phyloP scores from a whole-genome alignment of 768 basidiomycete genomes.

The Astraeus odoratus region DNA sequence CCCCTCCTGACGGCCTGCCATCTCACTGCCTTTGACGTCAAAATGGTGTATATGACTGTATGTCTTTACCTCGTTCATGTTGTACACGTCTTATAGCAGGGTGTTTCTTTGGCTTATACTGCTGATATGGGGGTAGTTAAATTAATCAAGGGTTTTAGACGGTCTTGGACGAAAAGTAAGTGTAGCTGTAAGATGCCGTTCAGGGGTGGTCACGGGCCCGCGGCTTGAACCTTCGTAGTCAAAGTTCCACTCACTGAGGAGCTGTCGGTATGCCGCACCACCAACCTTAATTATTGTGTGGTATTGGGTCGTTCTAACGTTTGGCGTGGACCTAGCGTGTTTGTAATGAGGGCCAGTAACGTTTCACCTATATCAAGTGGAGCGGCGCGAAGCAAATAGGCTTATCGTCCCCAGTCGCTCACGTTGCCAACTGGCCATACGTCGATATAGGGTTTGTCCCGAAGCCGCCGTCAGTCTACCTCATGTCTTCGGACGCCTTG shows the following conservation, averaged over 20 bases:
- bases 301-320: background rate
- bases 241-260: background rate
- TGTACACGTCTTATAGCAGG: slow-evolving; percentile 13
- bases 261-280: background rate
- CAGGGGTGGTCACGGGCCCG: too few species aligned
- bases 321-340: background rate
- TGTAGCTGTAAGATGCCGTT: background rate
- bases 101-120: slow-evolving; percentile 7
- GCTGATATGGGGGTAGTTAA: slow-evolving; percentile 11
- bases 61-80: slow-evolving; percentile 7
- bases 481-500: background rate
- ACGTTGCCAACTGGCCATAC: too few species aligned
- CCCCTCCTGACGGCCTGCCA: slow-evolving; percentile 2
- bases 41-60: slow-evolving; percentile 8
- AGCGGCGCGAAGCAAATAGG: too few species aligned
- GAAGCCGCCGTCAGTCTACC: background rate
- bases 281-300: background rate
- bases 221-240: background rate
- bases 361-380: background rate
- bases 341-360: background rate
- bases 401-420: too few species aligned
- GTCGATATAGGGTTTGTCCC: too few species aligned
- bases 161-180: background rate
- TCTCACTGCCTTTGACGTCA: slow-evolving; percentile 5
- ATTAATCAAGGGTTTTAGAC: background rate